Percentiles rank a stretch among this genome's conserved stretches.
phyloP scores from a whole-genome alignment of 2,329 filamentous ascomycete genomes.

The Neopestalotiopsis sp. region DNA sequence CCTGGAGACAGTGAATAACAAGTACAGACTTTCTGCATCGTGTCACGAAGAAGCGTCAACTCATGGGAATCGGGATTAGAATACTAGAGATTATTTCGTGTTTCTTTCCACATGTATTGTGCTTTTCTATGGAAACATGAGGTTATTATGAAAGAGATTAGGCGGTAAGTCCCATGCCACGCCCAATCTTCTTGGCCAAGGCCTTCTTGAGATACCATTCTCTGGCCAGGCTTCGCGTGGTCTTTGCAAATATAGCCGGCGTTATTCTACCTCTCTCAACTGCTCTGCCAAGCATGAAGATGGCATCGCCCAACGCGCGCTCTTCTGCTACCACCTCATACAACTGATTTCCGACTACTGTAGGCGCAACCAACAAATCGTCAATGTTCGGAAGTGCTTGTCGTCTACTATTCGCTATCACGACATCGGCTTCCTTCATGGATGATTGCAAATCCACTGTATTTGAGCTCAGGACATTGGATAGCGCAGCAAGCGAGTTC shows the following conservation, averaged over 20 bases:
- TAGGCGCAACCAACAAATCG: slow-evolving; percentile 90
- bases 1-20: background rate
- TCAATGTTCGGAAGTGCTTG: slow-evolving; percentile 80
- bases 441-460: slow-evolving; percentile 78
- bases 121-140: too few relatives aligned
- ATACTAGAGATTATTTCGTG: too few relatives aligned
- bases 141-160: background rate
- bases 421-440: slow-evolving; percentile 77
- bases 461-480: slow-evolving; percentile 75
- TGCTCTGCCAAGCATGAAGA: slow-evolving; percentile 80
- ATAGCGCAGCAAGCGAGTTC: slow-evolving; percentile 71
- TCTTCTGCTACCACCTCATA: slow-evolving; percentile 91
- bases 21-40: background rate
- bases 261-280: slow-evolving; percentile 75
- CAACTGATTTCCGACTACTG: slow-evolving; percentile 89
- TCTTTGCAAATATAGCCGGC: slow-evolving; percentile 77
- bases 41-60: too few relatives aligned
- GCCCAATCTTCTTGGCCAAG: slow-evolving; percentile 76
- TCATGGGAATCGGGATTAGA: too few relatives aligned
- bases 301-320: slow-evolving; percentile 80
- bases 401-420: slow-evolving; percentile 74
- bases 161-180: slow-evolving; percentile 70
- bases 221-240: slow-evolving; percentile 73
- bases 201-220: slow-evolving; percentile 89
- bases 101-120: too few relatives aligned